Conservation (phyloP, 1,284 basidiomycete genomes). For the Cutaneotrichosporon mucoides region DNA sequence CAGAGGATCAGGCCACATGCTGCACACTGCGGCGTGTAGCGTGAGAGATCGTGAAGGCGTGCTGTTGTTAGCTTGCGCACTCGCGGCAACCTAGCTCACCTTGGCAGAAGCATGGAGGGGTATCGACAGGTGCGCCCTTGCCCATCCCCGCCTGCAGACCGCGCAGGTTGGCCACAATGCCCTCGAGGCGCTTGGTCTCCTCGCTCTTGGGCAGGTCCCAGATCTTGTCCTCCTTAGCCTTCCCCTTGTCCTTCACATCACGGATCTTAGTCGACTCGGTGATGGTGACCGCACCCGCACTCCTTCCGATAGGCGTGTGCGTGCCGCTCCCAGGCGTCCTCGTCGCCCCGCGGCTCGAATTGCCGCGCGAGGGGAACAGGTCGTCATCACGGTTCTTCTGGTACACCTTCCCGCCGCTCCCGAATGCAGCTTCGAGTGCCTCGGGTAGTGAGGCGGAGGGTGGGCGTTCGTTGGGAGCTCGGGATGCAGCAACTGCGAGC, state of each 20-base stretch:
- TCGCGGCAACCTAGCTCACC: constrained; percentile 31
- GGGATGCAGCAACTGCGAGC: neutral
- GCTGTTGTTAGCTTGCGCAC: constrained; percentile 27
- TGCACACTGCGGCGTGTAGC: constrained; percentile 47
- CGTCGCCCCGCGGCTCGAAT: constrained; percentile 4
- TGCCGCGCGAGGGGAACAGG: constrained; percentile 4
- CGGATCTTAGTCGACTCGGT: constrained; percentile 19
- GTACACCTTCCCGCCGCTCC: constrained; percentile 35
- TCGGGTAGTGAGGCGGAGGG: constrained; percentile 13
- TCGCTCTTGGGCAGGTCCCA: constrained; percentile 42
- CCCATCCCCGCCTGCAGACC: constrained; percentile 31
- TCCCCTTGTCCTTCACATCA: constrained; percentile 13
- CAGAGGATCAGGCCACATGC: constrained; percentile 48
- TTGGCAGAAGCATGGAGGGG: constrained; percentile 48
- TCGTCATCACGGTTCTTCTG: constrained; percentile 29
- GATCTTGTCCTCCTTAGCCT: constrained; percentile 29
- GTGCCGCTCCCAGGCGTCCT: constrained; percentile 8
- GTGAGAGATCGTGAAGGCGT: constrained; percentile 45
- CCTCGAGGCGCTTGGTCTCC: constrained; percentile 41
- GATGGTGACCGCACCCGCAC: constrained; percentile 26
- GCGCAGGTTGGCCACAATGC: constrained; percentile 28
- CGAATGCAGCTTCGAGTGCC: constrained; percentile 29
- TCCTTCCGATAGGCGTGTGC: constrained; percentile 4
- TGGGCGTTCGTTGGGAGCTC: neutral
- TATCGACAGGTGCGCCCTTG: constrained; percentile 20